A percentile compares a stretch with the other conserved stretches of the same genome.
Conservation (phyloP, 192 early-diverging fungal genomes). For the Neocallimastix lanati region DNA sequence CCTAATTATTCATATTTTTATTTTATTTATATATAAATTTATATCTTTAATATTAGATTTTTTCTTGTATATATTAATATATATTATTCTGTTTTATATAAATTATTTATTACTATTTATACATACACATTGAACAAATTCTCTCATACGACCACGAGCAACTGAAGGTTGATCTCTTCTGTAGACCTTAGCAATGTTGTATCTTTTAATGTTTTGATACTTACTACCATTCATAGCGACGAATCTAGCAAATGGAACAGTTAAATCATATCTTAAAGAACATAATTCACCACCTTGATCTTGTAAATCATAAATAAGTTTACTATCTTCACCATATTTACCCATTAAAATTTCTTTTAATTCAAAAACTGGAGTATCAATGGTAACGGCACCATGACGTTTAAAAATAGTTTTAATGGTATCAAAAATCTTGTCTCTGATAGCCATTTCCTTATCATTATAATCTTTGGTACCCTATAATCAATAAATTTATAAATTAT, state of each 20-base stretch:
- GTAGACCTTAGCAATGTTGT: slow-evolving; percentile 97
- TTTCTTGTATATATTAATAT: too few relatives aligned
- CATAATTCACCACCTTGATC: slow-evolving; percentile 95
- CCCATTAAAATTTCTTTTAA: slow-evolving; percentile 86
- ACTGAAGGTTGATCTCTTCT: slow-evolving; percentile 94
- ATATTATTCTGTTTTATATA: too few relatives aligned
- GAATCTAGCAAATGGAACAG: slow-evolving; percentile 92
- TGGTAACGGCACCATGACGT: slow-evolving; percentile 91
- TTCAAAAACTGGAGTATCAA: slow-evolving; percentile 98
- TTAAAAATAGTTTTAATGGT: slow-evolving; percentile 80
- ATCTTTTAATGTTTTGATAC: slow-evolving; percentile 78
- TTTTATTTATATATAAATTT: too few relatives aligned
- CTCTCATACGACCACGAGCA: slow-evolving; percentile 96
- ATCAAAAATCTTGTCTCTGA: slow-evolving; percentile 76
- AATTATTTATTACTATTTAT: not conserved
- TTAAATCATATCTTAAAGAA: slow-evolving; percentile 90
- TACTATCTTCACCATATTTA: slow-evolving; percentile 97
- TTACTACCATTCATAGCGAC: slow-evolving; percentile 76
- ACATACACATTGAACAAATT: slow-evolving; percentile 91
- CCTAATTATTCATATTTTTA: slow-evolving; percentile 34
- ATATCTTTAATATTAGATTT: too few relatives aligned
- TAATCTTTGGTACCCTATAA: slow-evolving; percentile 93
- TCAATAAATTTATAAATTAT: too few relatives aligned
- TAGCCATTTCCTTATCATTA: slow-evolving; percentile 85
- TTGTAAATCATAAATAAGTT: slow-evolving; percentile 91